Base-by-base conservation (phyloP, 768 basidiomycete species). In the Suillus lakei region DNA sequence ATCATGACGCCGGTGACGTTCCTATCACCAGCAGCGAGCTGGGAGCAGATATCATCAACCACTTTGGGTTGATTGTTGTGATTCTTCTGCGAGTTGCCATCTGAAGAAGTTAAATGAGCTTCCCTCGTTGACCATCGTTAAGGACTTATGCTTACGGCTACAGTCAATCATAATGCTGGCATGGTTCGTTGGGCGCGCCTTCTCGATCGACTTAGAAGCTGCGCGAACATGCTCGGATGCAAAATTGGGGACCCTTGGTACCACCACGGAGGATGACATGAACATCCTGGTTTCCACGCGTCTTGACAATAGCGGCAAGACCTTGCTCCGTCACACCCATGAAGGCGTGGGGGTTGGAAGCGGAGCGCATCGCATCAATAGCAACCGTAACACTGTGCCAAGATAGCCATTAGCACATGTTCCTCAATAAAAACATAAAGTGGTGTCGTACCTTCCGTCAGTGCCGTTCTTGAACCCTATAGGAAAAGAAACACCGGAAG, bases 391-490 rank as follows among this genome's bases (percentile, higher is more conserved):
- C 90, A 65, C 88, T 89, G n/a, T n/a, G 39, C 34, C 44, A 28
- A 63, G 60, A 63, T 43, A 23, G 38, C 9, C 67, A 44, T 66
- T 38, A 66, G 64, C 2, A 66, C 12, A 34, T 21, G 18, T 41
- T 21, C 58, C 39, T 41, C 34, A 64, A 63, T 9, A 10, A 56
- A 1, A 15, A 13, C 18, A 50, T 36, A 65, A 36, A 5, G 12
- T 10, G 16, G 21, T 39, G 53, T 62, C 77, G 62, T 68, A 86
- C 87, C 88, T 89, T 62, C 98, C 98, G 77, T 99, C 97, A 4
- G 98, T 99, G 62, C 98, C 97, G 76, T 99, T 99, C 80, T 99
- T 99, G 89, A 99, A 99, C 10, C 95, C 94, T 68, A 98, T 95
- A 26, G 98, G 96, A 90, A 98, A 99, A 60, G 96, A 98, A 30